phyloP scores from a whole-genome alignment of 139 green algal species.

The Micromonas pusilla region DNA sequence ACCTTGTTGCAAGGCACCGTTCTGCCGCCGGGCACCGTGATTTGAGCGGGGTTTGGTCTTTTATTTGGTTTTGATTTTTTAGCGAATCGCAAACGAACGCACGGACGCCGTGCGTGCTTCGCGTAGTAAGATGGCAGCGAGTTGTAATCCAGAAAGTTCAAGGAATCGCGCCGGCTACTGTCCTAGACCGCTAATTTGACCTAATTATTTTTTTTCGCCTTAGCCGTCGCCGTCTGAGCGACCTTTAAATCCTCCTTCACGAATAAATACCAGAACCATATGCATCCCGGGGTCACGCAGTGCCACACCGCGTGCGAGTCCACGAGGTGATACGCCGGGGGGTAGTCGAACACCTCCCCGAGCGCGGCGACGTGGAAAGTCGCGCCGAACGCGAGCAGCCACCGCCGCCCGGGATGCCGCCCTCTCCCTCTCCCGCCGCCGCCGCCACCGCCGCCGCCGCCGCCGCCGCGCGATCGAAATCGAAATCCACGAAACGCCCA shows the following conservation, averaged over 20 bases:
- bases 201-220: too few relatives aligned
- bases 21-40: slow-evolving; percentile 5
- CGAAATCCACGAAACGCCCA: too few relatives aligned
- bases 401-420: neutral
- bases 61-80: too few relatives aligned
- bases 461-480: too few relatives aligned
- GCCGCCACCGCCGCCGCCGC: too few relatives aligned
- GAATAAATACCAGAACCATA: slow-evolving; percentile 67
- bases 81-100: neutral
- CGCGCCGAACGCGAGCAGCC: neutral
- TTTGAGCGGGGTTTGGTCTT: neutral
- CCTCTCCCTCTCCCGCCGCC: too few relatives aligned
- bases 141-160: too few relatives aligned
- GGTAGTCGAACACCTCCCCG: slow-evolving; percentile 80
- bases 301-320: slow-evolving; percentile 84
- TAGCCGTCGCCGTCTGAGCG: too few relatives aligned
- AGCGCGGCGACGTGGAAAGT: slow-evolving; percentile 17
- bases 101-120: too few relatives aligned
- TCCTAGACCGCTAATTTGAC: too few relatives aligned
- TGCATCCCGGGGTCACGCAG: slow-evolving; percentile 58
- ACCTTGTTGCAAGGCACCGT: neutral
- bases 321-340: slow-evolving; percentile 53
- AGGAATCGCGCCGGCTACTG: too few relatives aligned
- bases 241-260: slow-evolving; percentile 37
- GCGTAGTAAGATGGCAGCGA: too few relatives aligned